Evolutionary conservation across 2,329 filamentous ascomycete genomes (phyloP), one percentile per base, ranked within the genome.

Genomic region (Phialemoniopsis sp.): DNA sequence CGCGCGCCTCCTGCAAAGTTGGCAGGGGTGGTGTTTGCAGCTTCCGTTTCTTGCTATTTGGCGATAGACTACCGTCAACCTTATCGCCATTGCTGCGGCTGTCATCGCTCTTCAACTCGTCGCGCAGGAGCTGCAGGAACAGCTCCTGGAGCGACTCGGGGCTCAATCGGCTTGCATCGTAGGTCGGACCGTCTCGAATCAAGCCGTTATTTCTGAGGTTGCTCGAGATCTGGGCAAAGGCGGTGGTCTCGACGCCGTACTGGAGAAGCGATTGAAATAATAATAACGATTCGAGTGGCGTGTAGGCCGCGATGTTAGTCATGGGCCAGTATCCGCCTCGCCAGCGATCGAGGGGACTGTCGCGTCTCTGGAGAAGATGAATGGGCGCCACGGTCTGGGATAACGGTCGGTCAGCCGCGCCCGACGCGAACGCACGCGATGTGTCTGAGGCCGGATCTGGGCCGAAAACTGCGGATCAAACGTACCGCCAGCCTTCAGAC

Each of bases 81-180:
- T 29, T 55, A 47, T 38, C 53, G 45, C 51, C 59, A 51, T 48
- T 58, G 36, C 50, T 62, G 50, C 36, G 48, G 47, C 68, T 70
- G 15, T 62, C 60, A 46, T 84, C 76, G 39, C 57, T 60, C 50
- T 66, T 77, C 47, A 82, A 62, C 60, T 93, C 89, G 49, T 94
- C 85, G 49, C 79, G 78, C 57, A 96, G 63, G 42, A 95, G 67
- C 10, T 79, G 75, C 49, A 89, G 67, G 60, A 94, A 96, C 38
- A 93, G 73, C 55, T 85, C 78, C 61, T 87, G 81, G 49, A 97
- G 70, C 32, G 88, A 79, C 61, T 90, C 86, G 8, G 89, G 80
- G 35, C 73, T 85, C 58, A 97, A 67, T 46, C 90, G 80, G 52
- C 73, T 68, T 49, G 78, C 73, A 70, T 95, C 85, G 66, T 85